phyloP scores from a whole-genome alignment of 2,329 filamentous ascomycete species.

The Talaromyces sp. region DNA sequence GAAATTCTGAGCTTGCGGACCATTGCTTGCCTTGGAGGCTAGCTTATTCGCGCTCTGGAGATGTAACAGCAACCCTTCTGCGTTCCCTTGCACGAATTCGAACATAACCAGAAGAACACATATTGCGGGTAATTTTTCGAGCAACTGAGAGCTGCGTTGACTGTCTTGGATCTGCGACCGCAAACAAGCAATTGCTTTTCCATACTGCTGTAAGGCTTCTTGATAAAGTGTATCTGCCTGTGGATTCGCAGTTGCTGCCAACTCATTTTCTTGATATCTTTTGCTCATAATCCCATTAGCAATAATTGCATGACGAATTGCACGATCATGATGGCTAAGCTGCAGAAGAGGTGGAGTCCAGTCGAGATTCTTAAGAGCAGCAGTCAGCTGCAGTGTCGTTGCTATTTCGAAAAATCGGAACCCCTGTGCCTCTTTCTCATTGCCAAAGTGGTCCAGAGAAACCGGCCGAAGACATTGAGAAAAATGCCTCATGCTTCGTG shows the following conservation, averaged over 20 bases:
- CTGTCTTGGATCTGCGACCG: neutral
- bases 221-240: neutral
- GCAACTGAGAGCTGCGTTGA: neutral
- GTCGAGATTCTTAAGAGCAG: neutral
- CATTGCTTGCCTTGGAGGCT: neutral
- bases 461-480: neutral
- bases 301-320: slow-evolving; percentile 1
- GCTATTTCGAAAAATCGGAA: neutral
- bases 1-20: neutral
- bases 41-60: neutral
- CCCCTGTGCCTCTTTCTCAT: neutral
- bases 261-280: neutral
- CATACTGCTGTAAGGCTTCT: neutral
- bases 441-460: neutral
- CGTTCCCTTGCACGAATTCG: slow-evolving; percentile 5
- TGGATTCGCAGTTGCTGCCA: neutral
- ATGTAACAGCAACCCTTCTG: neutral
- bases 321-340: neutral
- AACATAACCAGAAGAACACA: slow-evolving; percentile 4
- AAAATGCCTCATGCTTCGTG: too few relatives aligned
- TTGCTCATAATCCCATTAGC: slow-evolving; percentile 2
- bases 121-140: neutral
- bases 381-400: neutral
- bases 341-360: neutral
- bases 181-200: neutral